These are phyloP conservation scores for Lecanicillium sp. DNA, from an alignment of 2,329 filamentous ascomycete species.

Conservation along the genomic window DNA sequence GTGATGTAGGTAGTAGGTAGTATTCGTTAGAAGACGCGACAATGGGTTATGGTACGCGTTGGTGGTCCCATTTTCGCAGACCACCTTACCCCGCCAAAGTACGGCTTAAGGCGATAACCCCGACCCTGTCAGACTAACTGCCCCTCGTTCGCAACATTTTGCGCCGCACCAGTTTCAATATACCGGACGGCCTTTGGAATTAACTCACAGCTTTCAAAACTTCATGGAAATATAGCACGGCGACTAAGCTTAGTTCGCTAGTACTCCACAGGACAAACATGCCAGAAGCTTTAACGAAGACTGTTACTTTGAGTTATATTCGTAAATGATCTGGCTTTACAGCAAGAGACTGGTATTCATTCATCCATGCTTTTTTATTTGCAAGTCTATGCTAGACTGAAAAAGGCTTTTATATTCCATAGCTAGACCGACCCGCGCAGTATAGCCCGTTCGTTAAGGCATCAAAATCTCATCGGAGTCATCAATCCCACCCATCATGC, in stretches of 20 bases:
- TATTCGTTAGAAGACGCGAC: no score
- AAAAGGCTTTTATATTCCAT: constrained; percentile 7
- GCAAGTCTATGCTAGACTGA: constrained; percentile 10
- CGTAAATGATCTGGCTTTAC: no score
- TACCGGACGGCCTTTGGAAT: no score
- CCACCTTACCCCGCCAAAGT: neutral
- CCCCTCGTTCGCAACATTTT: neutral
- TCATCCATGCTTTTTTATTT: constrained; percentile 4
- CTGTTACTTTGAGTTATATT: no score
- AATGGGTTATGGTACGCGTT: constrained; percentile 7
- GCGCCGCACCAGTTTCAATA: neutral
- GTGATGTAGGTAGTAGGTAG: no score
- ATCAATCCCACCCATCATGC: constrained; percentile 22
- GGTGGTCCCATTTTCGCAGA: neutral
- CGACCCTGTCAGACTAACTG: neutral
- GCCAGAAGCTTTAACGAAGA: no score
- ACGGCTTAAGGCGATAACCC: neutral
- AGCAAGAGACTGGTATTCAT: neutral
- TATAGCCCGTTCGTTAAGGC: constrained; percentile 8
- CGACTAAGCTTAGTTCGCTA: no score
- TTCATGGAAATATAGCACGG: no score
- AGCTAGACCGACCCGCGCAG: constrained; percentile 9
- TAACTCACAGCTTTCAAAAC: no score
- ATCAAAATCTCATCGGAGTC: constrained; percentile 14
- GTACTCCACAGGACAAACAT: no score